Evolutionary conservation across 345 rosid species (phyloP), one percentile per base, ranked within the genome.

Genomic region (Zanthoxylum bungeanum): DNA sequence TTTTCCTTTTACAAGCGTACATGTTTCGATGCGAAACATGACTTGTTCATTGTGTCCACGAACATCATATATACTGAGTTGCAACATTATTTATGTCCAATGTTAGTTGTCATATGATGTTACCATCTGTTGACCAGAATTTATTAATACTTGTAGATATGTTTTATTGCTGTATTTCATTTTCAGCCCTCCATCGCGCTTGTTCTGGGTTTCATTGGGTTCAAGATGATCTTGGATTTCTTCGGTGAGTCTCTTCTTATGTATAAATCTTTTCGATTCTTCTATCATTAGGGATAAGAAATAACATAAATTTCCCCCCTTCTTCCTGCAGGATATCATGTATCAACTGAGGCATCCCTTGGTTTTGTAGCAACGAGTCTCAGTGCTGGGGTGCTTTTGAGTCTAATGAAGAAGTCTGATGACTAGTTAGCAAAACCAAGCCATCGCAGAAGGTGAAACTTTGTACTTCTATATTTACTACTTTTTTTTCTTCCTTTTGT

Each of bases 181-280:
- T 70, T 44, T 49, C 85, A 94, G 97, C 93, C 97, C 19, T 92
- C 98, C 50, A 92, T 92, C 60, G 97, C 86, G 17, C 82, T 87
- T 60, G 97, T 94, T 68, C 86, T 94, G 63, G 97, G 98, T 78
- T 92, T 94, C 81, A 89, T 92, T 46, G 98, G 98, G 70, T 76
- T 65, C 59, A 94, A 94, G 79, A 90, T 94, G 98, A 90, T 94
- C 83, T 86, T 89, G 21, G 97, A 90, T 78, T 94, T 83, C 81
- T 86, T 94, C 7, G 97, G 98, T 94, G 79, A 27, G 81, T 74
- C 73, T 51, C 68, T 12, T 55, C 72, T 7, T 19, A 53, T 36
- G 16, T 10, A 33, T 55, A 40, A n/a, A 12, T 14, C 22, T 52
- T 24, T 49, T 30, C 31, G 9, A 42, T 17, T 57, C 51, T 11